A percentile compares a stretch with the other conserved stretches of the same genome.
phyloP scores from a whole-genome alignment of 495 filamentous ascomycete genomes.

The Podospora australis region DNA sequence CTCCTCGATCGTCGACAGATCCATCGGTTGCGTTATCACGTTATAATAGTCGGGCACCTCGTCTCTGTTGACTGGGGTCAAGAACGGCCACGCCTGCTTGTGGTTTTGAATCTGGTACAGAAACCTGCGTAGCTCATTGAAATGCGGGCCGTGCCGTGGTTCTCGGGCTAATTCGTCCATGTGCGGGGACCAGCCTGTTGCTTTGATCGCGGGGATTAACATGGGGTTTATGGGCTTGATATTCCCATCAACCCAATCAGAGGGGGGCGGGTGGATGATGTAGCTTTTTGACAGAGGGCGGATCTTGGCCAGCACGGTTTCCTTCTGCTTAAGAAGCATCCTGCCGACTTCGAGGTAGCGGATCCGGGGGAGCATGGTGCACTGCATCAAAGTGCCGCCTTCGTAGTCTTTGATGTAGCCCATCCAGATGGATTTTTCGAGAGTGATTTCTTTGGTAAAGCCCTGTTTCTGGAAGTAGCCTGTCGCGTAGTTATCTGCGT shows the following conservation, averaged over 20 bases:
- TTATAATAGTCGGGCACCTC: conserved; percentile 95
- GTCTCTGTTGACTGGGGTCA: conserved; percentile 83
- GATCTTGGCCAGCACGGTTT: conserved; percentile 84
- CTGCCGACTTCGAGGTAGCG: conserved; percentile 82
- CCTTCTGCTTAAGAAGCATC: conserved; percentile 95
- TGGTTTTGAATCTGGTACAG: conserved; percentile 93
- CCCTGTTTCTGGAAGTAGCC: conserved; percentile 98
- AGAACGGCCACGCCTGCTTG: conserved; percentile 85
- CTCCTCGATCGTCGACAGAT: conserved; percentile 85
- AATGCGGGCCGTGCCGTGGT: conserved; percentile 89
- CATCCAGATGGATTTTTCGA: conserved; percentile 88
- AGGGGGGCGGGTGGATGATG: conserved; percentile 74
- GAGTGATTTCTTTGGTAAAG: conserved; percentile 92
- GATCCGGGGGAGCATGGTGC: conserved; percentile 86
- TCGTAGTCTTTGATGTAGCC: conserved; percentile 99
- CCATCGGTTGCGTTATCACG: conserved; percentile 92
- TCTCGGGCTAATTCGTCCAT: conserved; percentile 92
- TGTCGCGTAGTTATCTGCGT: conserved; percentile 96
- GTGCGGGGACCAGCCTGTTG: conserved; percentile 85
- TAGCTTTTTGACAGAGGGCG: conserved; percentile 81
- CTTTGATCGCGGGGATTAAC: conserved; percentile 69
- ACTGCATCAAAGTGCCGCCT: conserved; percentile 97
- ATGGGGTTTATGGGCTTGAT: conserved; percentile 66
- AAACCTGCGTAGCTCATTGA: conserved; percentile 79
- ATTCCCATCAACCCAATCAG: conserved; percentile 59